Evolutionary conservation across 2,329 filamentous ascomycete genomes (phyloP), one percentile per base, ranked within the genome.

Genomic region (Monilinia fructigena): DNA sequence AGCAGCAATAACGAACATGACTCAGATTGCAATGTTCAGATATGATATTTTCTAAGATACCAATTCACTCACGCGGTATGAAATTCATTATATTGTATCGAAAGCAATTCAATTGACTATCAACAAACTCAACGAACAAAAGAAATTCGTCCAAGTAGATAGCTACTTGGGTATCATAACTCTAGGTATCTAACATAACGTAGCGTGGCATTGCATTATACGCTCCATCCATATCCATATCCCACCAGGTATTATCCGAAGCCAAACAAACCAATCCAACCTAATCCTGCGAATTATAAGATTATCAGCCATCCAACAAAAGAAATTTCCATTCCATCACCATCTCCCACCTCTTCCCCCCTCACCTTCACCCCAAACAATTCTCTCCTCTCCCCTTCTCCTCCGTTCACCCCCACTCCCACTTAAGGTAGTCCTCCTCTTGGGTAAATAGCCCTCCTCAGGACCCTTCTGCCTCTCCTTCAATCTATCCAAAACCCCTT

Each of bases 401-500:
- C 63, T 12, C 23, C 55, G 26, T 31, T 31, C 3, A 42, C 62
- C 7, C 18, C 28, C 31, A 35, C 18, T 11, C 42, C 26, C 23
- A 8, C 56, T 42, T 16, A 47, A 31, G 16, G 63, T 65, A 38
- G 38, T 50, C 31, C 63, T 65, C 11, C 63, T 65, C 54, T 59
- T 65, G 12, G 63, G 63, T n/a, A 23, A 18, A 23, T 58, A 59
- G 0, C 63, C 45, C 23, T 50, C 63, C 45, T 65, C 63, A 16
- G 54, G 54, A 4, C 48, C 64, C 48, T 66, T 62, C 50, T 69
- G 68, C 35, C 68, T 67, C 55, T 71, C 67, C 42, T 58, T 70
- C 62, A 71, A 55, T 28, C 70, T 52, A 53, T 68, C 42, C 40
- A 63, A 59, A 56, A 70, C 45, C 3, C 63, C 69, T 45, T 23